Percentiles rank a stretch among this genome's conserved stretches.
phyloP scores from a whole-genome alignment of 257 asterid genomes.

The Solanum bukasovii region DNA sequence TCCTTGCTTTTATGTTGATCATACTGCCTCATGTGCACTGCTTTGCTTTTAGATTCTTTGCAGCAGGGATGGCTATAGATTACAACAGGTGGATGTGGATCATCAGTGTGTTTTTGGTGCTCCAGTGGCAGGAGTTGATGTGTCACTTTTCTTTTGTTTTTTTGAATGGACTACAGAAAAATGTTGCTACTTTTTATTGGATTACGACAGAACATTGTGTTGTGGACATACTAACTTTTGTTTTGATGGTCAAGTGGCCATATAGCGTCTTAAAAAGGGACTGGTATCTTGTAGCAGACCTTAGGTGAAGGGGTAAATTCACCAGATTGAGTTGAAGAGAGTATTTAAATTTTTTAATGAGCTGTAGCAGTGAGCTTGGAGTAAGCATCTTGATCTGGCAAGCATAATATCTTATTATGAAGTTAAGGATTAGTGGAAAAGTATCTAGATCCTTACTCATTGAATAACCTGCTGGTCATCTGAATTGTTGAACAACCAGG shows the following conservation, averaged over 20 bases:
- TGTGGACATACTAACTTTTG: not conserved
- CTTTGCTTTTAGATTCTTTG: not conserved
- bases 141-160: not conserved
- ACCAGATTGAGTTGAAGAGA: not conserved
- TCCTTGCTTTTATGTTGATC: conserved; percentile 2
- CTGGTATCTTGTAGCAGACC: not conserved
- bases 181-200: not conserved
- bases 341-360: not conserved
- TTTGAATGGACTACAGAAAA: not conserved
- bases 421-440: not conserved
- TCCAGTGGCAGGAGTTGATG: not conserved
- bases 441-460: not conserved
- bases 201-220: not conserved
- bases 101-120: not conserved
- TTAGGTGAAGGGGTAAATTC: not conserved
- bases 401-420: not conserved
- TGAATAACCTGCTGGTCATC: not conserved
- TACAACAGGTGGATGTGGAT: not conserved
- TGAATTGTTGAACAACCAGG: not conserved
- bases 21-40: not conserved
- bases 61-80: not conserved
- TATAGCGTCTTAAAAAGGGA: not conserved
- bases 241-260: not conserved
- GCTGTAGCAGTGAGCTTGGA: not conserved
- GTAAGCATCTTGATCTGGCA: not conserved